Conservation (phyloP, 371 early-diverging fungal species). For the Apophysomyces sp. region DNA sequence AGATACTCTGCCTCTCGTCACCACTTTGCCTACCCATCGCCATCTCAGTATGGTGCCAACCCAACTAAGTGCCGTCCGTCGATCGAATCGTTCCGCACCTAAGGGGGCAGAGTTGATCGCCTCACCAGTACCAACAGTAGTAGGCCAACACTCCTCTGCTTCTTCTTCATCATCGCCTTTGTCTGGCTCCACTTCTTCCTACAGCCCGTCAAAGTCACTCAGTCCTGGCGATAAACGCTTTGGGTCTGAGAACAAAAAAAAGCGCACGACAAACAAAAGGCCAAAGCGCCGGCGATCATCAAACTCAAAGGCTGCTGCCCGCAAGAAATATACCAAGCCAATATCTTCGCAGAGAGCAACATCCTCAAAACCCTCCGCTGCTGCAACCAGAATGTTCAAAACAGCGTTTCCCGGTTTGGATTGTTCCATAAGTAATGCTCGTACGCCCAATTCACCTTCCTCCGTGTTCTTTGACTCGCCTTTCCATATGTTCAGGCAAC, state of each 20-base stretch:
- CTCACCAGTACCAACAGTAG: neutral
- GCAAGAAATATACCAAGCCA: neutral
- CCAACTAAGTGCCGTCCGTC: conserved; percentile 11
- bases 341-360: neutral
- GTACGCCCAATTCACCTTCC: neutral
- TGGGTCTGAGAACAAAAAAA: neutral
- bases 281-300: neutral
- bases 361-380: neutral
- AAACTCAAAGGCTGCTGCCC: neutral
- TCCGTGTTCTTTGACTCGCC: neutral
- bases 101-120: neutral
- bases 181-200: neutral
- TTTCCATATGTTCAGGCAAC: neutral
- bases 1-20: conserved; percentile 25
- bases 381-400: neutral
- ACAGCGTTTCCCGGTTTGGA: neutral
- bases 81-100: conserved; percentile 12
- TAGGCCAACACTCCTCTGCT: neutral
- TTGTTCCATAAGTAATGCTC: neutral
- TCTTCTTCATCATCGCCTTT: neutral
- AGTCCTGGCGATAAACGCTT: neutral
- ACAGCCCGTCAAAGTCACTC: neutral
- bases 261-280: neutral
- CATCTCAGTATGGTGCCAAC: conserved; percentile 43
- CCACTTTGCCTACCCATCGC: conserved; percentile 33